phyloP scores from a whole-genome alignment of 139 green algal genomes.

The Chlorella sorokiniana region DNA sequence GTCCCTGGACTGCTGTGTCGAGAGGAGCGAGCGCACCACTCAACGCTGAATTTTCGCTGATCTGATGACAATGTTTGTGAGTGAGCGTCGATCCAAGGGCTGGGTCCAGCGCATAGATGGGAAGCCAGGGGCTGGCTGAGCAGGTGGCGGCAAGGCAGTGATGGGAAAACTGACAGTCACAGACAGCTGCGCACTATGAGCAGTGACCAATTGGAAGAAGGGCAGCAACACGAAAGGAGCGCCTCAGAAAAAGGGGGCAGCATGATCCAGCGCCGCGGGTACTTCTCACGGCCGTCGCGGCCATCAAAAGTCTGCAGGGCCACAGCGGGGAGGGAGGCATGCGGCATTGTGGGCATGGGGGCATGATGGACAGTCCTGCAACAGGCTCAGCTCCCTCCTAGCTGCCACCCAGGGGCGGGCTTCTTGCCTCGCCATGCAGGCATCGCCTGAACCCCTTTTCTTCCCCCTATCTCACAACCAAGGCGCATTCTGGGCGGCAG shows the following conservation, averaged over 20 bases:
- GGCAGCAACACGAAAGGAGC: not conserved
- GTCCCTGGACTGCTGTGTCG: too few species aligned
- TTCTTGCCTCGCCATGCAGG: not conserved
- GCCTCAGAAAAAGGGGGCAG: conserved; percentile 87
- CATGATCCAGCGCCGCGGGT: conserved; percentile 91
- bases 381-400: not conserved
- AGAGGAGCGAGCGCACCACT: too few species aligned
- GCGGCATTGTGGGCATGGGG: not conserved
- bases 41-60: too few species aligned
- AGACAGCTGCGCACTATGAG: too few species aligned
- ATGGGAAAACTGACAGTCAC: too few species aligned
- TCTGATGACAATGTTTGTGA: too few species aligned
- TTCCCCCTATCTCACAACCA: not conserved
- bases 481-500: not conserved
- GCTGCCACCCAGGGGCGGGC: not conserved
- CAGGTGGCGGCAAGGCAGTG: not conserved
- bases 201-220: not conserved
- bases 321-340: not conserved
- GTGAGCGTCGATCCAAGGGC: too few species aligned
- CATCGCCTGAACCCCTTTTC: not conserved
- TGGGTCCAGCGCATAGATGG: too few species aligned
- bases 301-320: conserved; percentile 91
- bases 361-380: not conserved
- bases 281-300: conserved; percentile 87
- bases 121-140: too few species aligned